Evolutionary conservation across 805 yeast species (phyloP).

Genomic region (Saccharomyces kudriavzevii): DNA sequence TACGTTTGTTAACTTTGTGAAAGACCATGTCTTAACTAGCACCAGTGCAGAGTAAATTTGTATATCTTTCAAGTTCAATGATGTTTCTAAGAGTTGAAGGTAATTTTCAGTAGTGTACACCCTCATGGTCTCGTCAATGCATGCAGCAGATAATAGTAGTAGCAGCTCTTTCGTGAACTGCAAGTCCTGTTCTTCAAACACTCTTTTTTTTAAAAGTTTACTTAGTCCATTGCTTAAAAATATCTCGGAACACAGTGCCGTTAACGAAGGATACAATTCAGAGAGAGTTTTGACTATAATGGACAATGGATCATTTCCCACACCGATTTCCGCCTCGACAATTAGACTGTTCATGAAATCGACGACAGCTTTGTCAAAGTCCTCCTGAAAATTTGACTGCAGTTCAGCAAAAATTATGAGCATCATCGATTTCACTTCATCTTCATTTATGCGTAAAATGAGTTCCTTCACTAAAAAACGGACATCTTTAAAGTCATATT

Average conservation of each 20-base stretch:
- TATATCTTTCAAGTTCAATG: constrained; percentile 24
- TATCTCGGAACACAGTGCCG: constrained; percentile 23
- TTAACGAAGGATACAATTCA: constrained; percentile 24
- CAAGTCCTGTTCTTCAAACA: constrained; percentile 10
- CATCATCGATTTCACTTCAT: constrained; percentile 16
- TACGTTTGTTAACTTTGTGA: constrained; percentile 32
- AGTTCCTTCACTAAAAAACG: constrained; percentile 20
- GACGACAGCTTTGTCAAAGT: constrained; percentile 14
- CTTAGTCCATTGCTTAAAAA: constrained; percentile 26
- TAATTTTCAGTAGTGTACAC: constrained; percentile 40
- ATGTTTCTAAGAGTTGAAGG: constrained; percentile 33
- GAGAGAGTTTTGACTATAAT: constrained; percentile 17
- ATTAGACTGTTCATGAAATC: constrained; percentile 16
- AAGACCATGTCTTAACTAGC: constrained; percentile 51
- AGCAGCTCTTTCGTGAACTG: constrained; percentile 25
- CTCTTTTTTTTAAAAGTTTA: constrained; percentile 16
- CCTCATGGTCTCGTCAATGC: constrained; percentile 45
- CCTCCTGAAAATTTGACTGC: constrained; percentile 9
- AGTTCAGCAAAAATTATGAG: constrained; percentile 17
- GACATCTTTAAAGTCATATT: constrained; percentile 19
- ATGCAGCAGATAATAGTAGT: constrained; percentile 36
- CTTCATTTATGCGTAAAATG: constrained; percentile 14
- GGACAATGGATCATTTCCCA: constrained; percentile 17
- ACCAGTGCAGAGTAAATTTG: constrained; percentile 37
- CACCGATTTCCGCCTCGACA: constrained; percentile 21